Conservation (phyloP, 202 grass and related monocot species). For the Eragrostis tef region DNA sequence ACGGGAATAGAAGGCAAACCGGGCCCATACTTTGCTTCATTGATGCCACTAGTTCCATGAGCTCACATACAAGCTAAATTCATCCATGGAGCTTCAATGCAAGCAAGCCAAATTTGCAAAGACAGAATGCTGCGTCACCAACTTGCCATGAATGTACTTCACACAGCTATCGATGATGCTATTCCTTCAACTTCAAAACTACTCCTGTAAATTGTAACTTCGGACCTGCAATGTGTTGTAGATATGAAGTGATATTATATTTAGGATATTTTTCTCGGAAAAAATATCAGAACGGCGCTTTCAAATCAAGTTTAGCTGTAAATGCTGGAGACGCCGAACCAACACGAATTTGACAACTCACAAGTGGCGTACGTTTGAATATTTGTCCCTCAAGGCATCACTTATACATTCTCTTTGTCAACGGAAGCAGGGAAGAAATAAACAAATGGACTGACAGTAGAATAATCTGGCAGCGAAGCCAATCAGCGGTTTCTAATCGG, state of each 20-base stretch:
- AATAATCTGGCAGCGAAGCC: constrained; percentile 38
- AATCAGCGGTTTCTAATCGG: constrained; percentile 42
- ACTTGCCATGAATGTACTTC: constrained; percentile 20
- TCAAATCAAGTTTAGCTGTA: constrained; percentile 49
- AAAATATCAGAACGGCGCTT: constrained; percentile 20
- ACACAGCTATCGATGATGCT: neutral
- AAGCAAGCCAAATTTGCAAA: constrained; percentile 11
- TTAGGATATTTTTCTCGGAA: neutral
- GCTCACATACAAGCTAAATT: neutral
- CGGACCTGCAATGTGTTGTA: neutral
- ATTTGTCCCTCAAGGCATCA: constrained; percentile 49
- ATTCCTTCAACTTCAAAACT: neutral
- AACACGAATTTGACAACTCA: constrained; percentile 36
- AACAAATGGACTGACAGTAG: constrained; percentile 39
- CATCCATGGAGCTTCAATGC: constrained; percentile 29
- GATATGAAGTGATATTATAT: constrained; percentile 24
- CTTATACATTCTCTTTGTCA: constrained; percentile 48
- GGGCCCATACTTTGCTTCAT: constrained; percentile 4
- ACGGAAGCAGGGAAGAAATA: constrained; percentile 41
- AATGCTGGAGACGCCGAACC: constrained; percentile 1
- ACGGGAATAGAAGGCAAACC: neutral
- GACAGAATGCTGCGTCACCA: constrained; percentile 1
- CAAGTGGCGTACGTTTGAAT: constrained; percentile 47
- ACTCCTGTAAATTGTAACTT: neutral
- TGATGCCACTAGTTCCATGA: neutral